phyloP scores from a whole-genome alignment of 495 filamentous ascomycete genomes.

The Trypethelium eluteriae region DNA sequence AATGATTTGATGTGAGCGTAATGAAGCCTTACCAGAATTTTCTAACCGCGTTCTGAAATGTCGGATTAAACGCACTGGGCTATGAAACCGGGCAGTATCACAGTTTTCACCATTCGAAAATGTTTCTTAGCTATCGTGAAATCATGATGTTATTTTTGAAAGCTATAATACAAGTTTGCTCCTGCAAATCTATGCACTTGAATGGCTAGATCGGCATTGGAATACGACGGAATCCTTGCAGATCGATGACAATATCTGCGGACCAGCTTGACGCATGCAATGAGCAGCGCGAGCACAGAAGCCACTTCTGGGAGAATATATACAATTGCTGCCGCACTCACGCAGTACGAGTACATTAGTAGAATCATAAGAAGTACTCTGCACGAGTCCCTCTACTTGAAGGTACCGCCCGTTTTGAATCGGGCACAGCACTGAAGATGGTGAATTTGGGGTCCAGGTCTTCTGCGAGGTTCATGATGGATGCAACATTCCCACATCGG shows the following conservation, averaged over 20 bases:
- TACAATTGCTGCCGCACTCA: neutral
- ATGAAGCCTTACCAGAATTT: too few relatives aligned
- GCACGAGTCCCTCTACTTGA: slow-evolving; percentile 69
- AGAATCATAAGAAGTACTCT: slow-evolving; percentile 84
- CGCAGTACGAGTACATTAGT: neutral
- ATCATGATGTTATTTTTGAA: too few relatives aligned
- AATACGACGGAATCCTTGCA: neutral
- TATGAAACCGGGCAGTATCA: too few relatives aligned
- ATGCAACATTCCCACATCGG: slow-evolving; percentile 92
- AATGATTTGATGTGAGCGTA: too few relatives aligned
- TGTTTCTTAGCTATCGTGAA: too few relatives aligned
- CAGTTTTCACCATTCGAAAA: too few relatives aligned
- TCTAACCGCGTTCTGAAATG: too few relatives aligned
- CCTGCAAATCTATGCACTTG: neutral
- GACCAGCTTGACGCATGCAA: neutral
- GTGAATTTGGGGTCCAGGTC: slow-evolving; percentile 82
- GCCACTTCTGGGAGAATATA: neutral
- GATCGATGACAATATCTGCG: neutral
- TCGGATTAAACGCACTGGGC: too few relatives aligned
- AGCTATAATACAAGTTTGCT: neutral
- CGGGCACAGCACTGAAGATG: slow-evolving; percentile 90
- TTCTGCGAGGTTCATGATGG: slow-evolving; percentile 86
- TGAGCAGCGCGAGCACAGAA: neutral
- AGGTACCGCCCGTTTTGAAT: slow-evolving; percentile 82
- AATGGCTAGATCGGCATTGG: neutral